phyloP scores from a whole-genome alignment of 345 rosid genomes.

The Eucalyptus fibrosa region DNA sequence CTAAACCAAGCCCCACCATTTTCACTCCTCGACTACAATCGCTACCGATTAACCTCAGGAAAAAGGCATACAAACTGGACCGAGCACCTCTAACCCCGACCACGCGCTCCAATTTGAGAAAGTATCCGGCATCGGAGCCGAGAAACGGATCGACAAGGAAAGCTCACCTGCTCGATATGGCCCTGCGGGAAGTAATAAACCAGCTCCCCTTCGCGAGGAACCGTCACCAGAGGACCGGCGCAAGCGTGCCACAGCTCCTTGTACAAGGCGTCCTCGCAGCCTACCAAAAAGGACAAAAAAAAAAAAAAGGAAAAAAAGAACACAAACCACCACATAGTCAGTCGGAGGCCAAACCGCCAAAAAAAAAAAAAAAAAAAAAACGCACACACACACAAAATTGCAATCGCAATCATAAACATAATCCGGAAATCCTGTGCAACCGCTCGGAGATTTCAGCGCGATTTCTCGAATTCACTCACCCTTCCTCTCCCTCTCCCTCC shows the following conservation, averaged over 20 bases:
- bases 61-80: not conserved
- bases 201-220: conserved; percentile 29
- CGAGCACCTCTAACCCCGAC: not conserved
- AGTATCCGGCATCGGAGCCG: not conserved
- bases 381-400: not conserved
- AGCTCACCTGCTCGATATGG: conserved; percentile 41
- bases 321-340: not conserved
- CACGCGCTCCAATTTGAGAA: not conserved
- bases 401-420: not conserved
- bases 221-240: conserved; percentile 48
- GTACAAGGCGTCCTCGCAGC: conserved; percentile 21
- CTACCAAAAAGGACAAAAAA: not conserved
- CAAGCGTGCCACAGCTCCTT: conserved; percentile 54
- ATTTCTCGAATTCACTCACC: not conserved
- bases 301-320: not conserved
- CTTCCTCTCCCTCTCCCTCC: not conserved
- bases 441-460: not conserved
- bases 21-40: not conserved
- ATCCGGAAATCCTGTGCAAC: not conserved
- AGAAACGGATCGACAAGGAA: not conserved
- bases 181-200: conserved; percentile 56
- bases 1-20: not conserved
- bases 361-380: no score
- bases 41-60: not conserved
- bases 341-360: not conserved